Evolutionary conservation across 2,329 filamentous ascomycete genomes (phyloP), one percentile per base, ranked within the genome.

Genomic region (Aspergillus terreus): DNA sequence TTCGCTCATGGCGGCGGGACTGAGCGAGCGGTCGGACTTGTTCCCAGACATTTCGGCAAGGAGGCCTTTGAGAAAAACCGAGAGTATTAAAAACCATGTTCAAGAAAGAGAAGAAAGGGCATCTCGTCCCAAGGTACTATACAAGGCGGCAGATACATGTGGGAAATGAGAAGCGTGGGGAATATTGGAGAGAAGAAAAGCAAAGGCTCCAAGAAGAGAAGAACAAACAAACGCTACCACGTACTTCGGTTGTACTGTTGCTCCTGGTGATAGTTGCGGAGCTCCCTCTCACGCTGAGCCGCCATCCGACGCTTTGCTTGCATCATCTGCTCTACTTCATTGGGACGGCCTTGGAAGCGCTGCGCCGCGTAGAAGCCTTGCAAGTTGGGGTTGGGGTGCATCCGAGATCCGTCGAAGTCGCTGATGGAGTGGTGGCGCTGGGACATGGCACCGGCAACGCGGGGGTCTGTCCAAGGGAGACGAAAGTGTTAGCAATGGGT

Each of bases 161-260:
- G 65, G 60, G 60, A 62, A 61, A 64, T 59, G 59, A 57, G 58
- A 65, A 62, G 67, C 70, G 68, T 65, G 70, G 65, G 66, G 59
- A 63, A 65, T 56, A 57, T 62, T 59, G 63, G 57, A 56, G 56
- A 62, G 64, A 23, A 23, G 66, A 55, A 57, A 59, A 58, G 62
- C 65, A 64, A 65, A 56, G 40, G 25, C 44, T 21, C 17, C 23
- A 54, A 56, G 59, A 58, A 62, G 63, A 54, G 59, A 62, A 52
- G 57, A 59, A 51, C 50, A 61, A 59, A 63, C 58, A 64, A 62
- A 68, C 60, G 65, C 69, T 72, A 73, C 75, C 70, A 75, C 74
- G 65, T 78, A 97, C 94, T 96, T 90, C 92, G 87, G 82, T 97
- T 95, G 79, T 95, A 97, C 85, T 99, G 94, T 84, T 99, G 94